phyloP scores from a whole-genome alignment of 2,329 filamentous ascomycete species.

The Arachnomyces sp. region DNA sequence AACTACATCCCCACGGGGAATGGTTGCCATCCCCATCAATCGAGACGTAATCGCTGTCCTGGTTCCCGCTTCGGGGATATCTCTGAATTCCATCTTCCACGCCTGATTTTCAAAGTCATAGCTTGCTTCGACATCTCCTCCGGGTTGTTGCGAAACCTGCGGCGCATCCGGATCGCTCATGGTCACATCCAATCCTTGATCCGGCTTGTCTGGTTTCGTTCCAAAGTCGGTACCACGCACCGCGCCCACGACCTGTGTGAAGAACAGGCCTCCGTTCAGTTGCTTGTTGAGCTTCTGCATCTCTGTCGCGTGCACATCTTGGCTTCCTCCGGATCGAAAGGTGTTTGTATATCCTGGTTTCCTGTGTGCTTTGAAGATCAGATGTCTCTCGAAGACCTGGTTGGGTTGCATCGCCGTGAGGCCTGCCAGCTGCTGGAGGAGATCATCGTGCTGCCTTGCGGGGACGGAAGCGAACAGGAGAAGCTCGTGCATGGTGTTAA shows the following conservation, averaged over 20 bases:
- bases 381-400: slow-evolving; percentile 46
- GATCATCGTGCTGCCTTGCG: slow-evolving; percentile 49
- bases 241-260: slow-evolving; percentile 45
- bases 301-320: slow-evolving; percentile 38
- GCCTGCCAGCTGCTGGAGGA: slow-evolving; percentile 55
- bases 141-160: slow-evolving; percentile 7
- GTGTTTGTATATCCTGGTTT: slow-evolving; percentile 36
- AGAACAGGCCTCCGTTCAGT: slow-evolving; percentile 47
- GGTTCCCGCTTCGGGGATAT: slow-evolving; percentile 45
- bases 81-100: slow-evolving; percentile 42
- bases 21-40: slow-evolving; percentile 41
- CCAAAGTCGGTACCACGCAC: slow-evolving; percentile 33
- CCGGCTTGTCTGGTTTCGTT: slow-evolving; percentile 11
- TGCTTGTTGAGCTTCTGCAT: slow-evolving; percentile 40
- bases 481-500: slow-evolving; percentile 52
- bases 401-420: slow-evolving; percentile 55
- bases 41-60: slow-evolving; percentile 48
- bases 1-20: slow-evolving; percentile 44
- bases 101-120: slow-evolving; percentile 31
- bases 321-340: slow-evolving; percentile 33
- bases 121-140: slow-evolving; percentile 2
- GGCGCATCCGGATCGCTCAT: slow-evolving; percentile 21
- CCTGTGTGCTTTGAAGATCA: slow-evolving; percentile 51
- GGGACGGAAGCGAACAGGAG: slow-evolving; percentile 55
- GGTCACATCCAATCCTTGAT: slow-evolving; percentile 26